Evolutionary conservation across 148 eudicot species (phyloP), one percentile per base, ranked within the genome.

Genomic region (Fallopia convolvulus): DNA sequence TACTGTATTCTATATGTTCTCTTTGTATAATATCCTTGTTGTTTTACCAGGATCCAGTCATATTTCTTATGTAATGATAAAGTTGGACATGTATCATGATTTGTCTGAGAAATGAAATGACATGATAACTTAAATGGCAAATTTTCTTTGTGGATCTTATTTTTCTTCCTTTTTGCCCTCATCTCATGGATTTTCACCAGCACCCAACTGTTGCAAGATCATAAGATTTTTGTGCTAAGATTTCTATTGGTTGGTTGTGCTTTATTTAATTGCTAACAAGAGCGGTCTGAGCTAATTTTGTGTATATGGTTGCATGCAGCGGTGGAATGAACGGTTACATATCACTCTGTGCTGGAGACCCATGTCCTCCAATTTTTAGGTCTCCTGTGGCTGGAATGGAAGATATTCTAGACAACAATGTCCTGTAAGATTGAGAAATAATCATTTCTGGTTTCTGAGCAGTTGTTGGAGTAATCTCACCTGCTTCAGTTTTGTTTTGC

Each of bases 251-350:
- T 17, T 66, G n/a, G 9, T 36, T 52, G 56, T 52, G n/a, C n/a
- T 52, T 15, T 14, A 18, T 14, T 52, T 1, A 52, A 15, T 52
- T 52, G 56, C n/a, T 14, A 52, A 20, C 56, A 52, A 66, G 41
- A 11, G n/a, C 42, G 42, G 1, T 48, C 75, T 20, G 33, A 42
- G 53, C 86, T 88, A 76, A 86, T 85, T 75, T 81, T 23, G 74
- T 75, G 70, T 75, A 83, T 85, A 70, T 81, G 85, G 78, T 76
- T 87, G 70, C 80, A 70, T 90, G 92, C 96, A 94, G 97, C 84
- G 92, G 90, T 81, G 99, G 97, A 77, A 94, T 94, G 99, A 88
- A 94, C 75, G 99, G 99, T 72, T 94, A 90, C 82, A 84, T 94
- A 75, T 92, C 92, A 75, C 96, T 89, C 83, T 91, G 97, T 82